A percentile compares a stretch with the other conserved stretches of the same genome.
phyloP scores from a whole-genome alignment of 768 basidiomycete species.

The Fomitopsis serialis region DNA sequence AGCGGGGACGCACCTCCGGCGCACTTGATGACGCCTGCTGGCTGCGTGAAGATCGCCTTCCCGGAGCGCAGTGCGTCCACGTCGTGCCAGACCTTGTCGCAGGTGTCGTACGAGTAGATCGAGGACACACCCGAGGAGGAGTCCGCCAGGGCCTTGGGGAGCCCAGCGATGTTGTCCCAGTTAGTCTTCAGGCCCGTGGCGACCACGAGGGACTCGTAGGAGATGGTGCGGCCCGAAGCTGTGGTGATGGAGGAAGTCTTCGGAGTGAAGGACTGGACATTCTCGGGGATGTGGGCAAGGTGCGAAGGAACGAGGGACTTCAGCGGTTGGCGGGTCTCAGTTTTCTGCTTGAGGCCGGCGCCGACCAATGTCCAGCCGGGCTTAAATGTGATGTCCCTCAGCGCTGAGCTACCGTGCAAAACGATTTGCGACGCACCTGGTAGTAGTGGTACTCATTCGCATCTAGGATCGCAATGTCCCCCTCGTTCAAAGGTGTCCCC shows the following conservation, averaged over 20 bases:
- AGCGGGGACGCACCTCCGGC: conserved; percentile 61
- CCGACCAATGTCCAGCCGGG: conserved; percentile 97
- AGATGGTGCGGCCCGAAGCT: conserved; percentile 57
- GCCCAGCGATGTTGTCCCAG: conserved; percentile 68
- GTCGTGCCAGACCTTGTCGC: conserved; percentile 84
- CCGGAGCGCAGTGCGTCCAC: conserved; percentile 73
- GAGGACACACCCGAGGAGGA: conserved; percentile 79
- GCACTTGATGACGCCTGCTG: conserved; percentile 89
- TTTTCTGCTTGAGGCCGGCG: conserved; percentile 73
- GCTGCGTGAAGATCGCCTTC: conserved; percentile 92
- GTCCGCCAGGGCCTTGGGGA: conserved; percentile 73
- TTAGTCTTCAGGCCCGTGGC: conserved; percentile 87
- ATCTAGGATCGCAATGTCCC: conserved; percentile 86
- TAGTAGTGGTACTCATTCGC: conserved; percentile 80
- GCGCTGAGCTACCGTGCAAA: background rate
- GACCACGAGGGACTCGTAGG: conserved; percentile 85
- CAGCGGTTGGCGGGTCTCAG: conserved; percentile 61
- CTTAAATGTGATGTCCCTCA: conserved; percentile 30
- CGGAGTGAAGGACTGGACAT: conserved; percentile 73
- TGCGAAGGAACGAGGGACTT: conserved; percentile 68
- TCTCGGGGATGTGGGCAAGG: conserved; percentile 65
- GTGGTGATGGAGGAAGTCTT: conserved; percentile 69
- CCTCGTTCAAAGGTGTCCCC: conserved; percentile 58
- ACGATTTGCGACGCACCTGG: conserved; percentile 41
- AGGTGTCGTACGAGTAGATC: conserved; percentile 87